These are phyloP conservation scores for Pisolithus tinctorius DNA, from an alignment of 768 basidiomycete genomes.

Conservation along the genomic window DNA sequence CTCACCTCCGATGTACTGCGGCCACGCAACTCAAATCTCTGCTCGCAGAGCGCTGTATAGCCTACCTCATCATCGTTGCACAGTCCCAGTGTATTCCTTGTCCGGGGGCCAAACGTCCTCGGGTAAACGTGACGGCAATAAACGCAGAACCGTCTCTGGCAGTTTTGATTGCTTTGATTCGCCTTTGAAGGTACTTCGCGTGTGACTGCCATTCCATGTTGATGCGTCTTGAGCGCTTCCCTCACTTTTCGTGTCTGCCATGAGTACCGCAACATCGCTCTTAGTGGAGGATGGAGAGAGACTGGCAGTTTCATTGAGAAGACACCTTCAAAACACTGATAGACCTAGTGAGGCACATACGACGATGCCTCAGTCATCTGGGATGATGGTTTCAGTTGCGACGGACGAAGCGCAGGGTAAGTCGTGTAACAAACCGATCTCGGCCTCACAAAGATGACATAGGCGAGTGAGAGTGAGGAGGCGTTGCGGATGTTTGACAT, in stretches of 20 bases:
- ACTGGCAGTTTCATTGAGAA: slow-evolving; percentile 31
- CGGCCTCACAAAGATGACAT: slow-evolving; percentile 50
- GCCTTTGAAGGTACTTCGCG: slow-evolving; percentile 2
- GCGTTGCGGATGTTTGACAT: too few species aligned
- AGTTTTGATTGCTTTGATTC: slow-evolving; percentile 12
- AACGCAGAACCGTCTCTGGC: slow-evolving; percentile 37
- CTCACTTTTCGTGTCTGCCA: slow-evolving; percentile 86
- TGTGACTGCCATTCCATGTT: slow-evolving; percentile 9
- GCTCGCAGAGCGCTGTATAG: slow-evolving; percentile 77
- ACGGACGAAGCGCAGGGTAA: slow-evolving; percentile 70
- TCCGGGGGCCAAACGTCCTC: slow-evolving; percentile 19
- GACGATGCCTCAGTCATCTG: slow-evolving; percentile 98
- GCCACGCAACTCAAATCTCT: slow-evolving; percentile 35
- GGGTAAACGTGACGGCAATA: slow-evolving; percentile 42
- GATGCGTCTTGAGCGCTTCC: slow-evolving; percentile 67
- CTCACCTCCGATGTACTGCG: slow-evolving; percentile 15
- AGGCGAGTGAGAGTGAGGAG: background rate
- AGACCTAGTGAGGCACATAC: slow-evolving; percentile 38
- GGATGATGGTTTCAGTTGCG: slow-evolving; percentile 75
- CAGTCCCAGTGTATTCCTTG: too few species aligned
- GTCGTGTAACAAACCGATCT: slow-evolving; percentile 85
- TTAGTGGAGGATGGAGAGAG: slow-evolving; percentile 51
- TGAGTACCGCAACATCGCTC: slow-evolving; percentile 61
- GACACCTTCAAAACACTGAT: background rate
- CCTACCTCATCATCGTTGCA: slow-evolving; percentile 67